Conservation (phyloP, 139 green algal genomes). For the Chlorella sp. region DNA sequence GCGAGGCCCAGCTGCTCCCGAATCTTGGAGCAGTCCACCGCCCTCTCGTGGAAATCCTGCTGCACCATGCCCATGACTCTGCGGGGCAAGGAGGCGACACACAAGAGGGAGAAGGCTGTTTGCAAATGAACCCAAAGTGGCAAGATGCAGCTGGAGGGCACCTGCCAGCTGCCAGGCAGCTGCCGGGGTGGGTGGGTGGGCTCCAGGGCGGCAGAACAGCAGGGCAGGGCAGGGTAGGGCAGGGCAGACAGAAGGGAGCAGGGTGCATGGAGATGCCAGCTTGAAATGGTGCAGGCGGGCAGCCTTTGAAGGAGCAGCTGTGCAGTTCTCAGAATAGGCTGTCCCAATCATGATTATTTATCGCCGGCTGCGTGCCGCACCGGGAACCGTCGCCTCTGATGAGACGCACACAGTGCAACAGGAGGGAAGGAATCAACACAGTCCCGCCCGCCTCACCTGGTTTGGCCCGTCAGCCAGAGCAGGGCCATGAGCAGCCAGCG, state of each 20-base stretch:
- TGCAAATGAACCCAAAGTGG: not conserved
- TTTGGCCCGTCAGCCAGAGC: not conserved
- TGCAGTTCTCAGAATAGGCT: too few species aligned
- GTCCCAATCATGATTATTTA: too few species aligned
- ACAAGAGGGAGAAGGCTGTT: not conserved
- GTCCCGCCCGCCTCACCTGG: not conserved
- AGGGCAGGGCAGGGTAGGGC: too few species aligned
- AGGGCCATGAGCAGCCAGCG: not conserved
- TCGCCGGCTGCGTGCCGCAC: too few species aligned
- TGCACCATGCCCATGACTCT: slow-evolving; percentile 1
- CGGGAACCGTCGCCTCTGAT: too few species aligned
- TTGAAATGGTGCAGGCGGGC: too few species aligned
- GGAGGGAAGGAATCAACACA: too few species aligned
- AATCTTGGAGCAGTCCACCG: slow-evolving; percentile 1
- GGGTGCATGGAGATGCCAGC: too few species aligned
- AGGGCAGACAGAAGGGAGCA: not conserved
- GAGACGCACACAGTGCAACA: too few species aligned
- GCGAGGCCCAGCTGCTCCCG: slow-evolving; percentile 6
- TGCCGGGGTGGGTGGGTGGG: not conserved
- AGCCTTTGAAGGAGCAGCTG: too few species aligned
- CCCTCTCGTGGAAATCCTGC: not conserved
- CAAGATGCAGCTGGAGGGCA: not conserved
- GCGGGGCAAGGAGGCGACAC: not conserved
- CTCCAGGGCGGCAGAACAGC: not conserved
- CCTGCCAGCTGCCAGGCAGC: not conserved